phyloP scores from a whole-genome alignment of 179 eudicot genomes.

The Vitellaria paradoxa region DNA sequence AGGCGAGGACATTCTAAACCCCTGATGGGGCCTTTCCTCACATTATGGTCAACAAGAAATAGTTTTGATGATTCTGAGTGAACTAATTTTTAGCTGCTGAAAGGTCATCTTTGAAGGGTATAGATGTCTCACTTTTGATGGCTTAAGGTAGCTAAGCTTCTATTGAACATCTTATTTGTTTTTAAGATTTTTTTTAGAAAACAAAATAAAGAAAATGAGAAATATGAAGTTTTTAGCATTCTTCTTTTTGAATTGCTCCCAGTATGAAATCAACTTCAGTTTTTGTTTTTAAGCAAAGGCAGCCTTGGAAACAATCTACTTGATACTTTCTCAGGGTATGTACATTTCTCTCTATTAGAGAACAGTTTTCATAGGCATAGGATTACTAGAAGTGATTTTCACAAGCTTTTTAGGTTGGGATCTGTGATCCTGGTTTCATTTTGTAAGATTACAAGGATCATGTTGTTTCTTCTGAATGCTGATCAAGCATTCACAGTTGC shows the following conservation, averaged over 20 bases:
- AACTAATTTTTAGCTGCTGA: not conserved
- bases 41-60: not conserved
- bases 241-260: not conserved
- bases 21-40: not conserved
- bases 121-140: conserved; percentile 8
- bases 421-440: not conserved
- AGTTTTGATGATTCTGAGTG: not conserved
- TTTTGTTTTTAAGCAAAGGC: not conserved
- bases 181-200: not conserved
- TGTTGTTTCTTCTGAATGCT: not conserved
- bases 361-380: not conserved
- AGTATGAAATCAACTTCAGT: not conserved
- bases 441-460: not conserved
- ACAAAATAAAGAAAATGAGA: not conserved
- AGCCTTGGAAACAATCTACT: not conserved
- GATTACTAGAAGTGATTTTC: not conserved
- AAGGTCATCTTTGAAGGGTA: not conserved
- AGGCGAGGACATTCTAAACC: too few species aligned
- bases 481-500: not conserved
- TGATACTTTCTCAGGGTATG: too few species aligned
- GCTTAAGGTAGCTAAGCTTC: not conserved
- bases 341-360: too few species aligned
- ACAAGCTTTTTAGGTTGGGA: not conserved
- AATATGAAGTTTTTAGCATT: not conserved
- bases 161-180: not conserved